phyloP scores from a whole-genome alignment of 495 filamentous ascomycete genomes.

The Talaromyces nanjingensis region DNA sequence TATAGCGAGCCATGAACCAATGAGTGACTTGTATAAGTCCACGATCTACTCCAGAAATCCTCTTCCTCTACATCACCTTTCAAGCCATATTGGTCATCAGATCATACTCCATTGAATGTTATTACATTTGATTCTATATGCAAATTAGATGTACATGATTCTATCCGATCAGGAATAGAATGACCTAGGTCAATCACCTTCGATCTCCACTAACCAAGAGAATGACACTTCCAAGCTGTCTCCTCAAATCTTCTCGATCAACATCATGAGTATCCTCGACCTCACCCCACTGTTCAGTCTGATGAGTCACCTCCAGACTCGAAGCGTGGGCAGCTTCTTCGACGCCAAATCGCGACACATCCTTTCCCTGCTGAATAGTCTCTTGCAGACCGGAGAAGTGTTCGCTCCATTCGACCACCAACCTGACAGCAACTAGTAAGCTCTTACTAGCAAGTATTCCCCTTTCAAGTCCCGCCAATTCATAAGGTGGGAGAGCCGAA shows the following conservation, averaged over 20 bases:
- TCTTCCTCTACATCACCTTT: neutral
- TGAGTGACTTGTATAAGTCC: neutral
- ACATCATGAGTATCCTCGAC: slow-evolving; percentile 99
- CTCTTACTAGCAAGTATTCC: slow-evolving; percentile 81
- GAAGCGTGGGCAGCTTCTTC: slow-evolving; percentile 67
- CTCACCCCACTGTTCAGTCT: slow-evolving; percentile 87
- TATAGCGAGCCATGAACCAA: neutral
- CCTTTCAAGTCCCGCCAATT: slow-evolving; percentile 81
- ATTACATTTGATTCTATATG: neutral
- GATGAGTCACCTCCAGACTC: slow-evolving; percentile 82
- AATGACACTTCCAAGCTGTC: slow-evolving; percentile 83
- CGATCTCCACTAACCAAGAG: slow-evolving; percentile 62
- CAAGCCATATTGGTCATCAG: too few relatives aligned
- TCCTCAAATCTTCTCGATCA: slow-evolving; percentile 79
- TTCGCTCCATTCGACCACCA: slow-evolving; percentile 86
- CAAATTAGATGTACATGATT: neutral
- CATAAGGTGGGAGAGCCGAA: slow-evolving; percentile 58
- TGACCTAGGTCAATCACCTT: slow-evolving; percentile 13
- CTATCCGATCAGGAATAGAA: neutral
- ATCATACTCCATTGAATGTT: neutral
- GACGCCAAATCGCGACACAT: slow-evolving; percentile 37
- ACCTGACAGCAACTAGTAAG: slow-evolving; percentile 63
- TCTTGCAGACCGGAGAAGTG: slow-evolving; percentile 45
- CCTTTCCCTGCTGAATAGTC: slow-evolving; percentile 6
- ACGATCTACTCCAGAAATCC: neutral